Percentiles rank a stretch among this genome's conserved stretches.
phyloP scores from a whole-genome alignment of 495 filamentous ascomycete species.

The Hypomontagnella submonticulosa region DNA sequence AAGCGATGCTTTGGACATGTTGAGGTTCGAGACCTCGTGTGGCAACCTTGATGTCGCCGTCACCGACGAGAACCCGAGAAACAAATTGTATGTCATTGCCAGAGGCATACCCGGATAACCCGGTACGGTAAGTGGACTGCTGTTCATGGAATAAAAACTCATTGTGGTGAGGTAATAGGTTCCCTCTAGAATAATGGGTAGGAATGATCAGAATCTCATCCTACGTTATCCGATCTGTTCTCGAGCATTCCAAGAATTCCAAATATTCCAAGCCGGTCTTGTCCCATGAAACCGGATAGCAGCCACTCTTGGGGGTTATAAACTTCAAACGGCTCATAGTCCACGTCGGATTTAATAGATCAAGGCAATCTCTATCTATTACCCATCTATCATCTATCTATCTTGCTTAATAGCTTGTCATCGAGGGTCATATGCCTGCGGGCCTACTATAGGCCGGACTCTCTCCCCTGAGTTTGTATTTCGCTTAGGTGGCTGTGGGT shows the following conservation, averaged over 20 bases:
- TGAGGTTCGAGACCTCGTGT: background rate
- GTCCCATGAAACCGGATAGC: conserved; percentile 10
- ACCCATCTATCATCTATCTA: conserved; percentile 27
- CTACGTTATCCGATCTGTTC: conserved; percentile 7
- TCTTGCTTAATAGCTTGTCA: conserved; percentile 30
- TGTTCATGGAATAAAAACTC: conserved; percentile 5
- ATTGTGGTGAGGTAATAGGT: conserved; percentile 6
- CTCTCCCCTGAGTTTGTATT: conserved; percentile 5
- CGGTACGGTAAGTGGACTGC: conserved; percentile 19
- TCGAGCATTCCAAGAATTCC: conserved; percentile 1
- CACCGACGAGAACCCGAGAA: background rate
- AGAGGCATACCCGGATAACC: background rate
- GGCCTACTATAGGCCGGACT: conserved; percentile 20
- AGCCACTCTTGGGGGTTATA: conserved; percentile 1
- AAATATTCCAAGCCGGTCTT: conserved; percentile 5
- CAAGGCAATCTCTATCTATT: conserved; percentile 25
- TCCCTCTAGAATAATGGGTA: background rate
- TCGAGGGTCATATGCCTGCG: conserved; percentile 23
- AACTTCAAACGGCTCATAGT: conserved; percentile 17
- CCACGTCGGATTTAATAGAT: conserved; percentile 8
- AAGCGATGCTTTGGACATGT: background rate
- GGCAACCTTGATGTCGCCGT: conserved; percentile 1
- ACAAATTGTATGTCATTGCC: background rate
- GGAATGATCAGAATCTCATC: background rate
- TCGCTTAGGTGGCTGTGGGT: conserved; percentile 24